Percentiles rank a stretch among this genome's conserved stretches.
These are phyloP conservation scores for Rhizopus arrhizus DNA, from an alignment of 371 early-diverging fungal species.

Conservation along the genomic window DNA sequence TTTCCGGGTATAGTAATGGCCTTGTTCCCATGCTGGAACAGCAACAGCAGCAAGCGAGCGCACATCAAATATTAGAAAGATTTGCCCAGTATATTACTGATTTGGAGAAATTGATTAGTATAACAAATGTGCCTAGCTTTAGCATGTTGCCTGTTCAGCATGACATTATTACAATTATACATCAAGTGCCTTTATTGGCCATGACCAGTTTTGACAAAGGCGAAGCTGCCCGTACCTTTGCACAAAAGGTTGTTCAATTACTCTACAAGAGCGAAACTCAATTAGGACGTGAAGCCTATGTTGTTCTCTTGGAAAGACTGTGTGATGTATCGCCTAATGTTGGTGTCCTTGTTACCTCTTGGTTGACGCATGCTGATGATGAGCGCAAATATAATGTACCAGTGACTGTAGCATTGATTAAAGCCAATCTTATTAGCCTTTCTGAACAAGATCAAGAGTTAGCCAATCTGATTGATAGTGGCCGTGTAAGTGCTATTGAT, in stretches of 20 bases:
- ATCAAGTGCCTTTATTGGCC: slow-evolving; percentile 70
- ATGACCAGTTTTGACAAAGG: slow-evolving; percentile 72
- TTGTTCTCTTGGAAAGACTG: slow-evolving; percentile 76
- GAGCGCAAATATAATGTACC: slow-evolving; percentile 90
- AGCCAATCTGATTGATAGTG: slow-evolving; percentile 76
- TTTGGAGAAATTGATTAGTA: slow-evolving; percentile 70
- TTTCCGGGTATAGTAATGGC: slow-evolving; percentile 26
- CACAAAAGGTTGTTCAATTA: slow-evolving; percentile 84
- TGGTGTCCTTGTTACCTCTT: slow-evolving; percentile 81
- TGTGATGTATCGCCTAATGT: slow-evolving; percentile 80
- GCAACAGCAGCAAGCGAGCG: slow-evolving; percentile 33
- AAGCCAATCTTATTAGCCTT: slow-evolving; percentile 72
- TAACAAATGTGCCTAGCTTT: slow-evolving; percentile 59
- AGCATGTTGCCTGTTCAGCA: slow-evolving; percentile 76
- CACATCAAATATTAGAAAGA: slow-evolving; percentile 69
- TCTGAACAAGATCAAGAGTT: slow-evolving; percentile 88
- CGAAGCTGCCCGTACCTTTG: slow-evolving; percentile 77
- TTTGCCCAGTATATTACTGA: slow-evolving; percentile 72
- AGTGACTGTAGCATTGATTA: slow-evolving; percentile 81
- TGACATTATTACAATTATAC: slow-evolving; percentile 72
- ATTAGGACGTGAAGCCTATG: slow-evolving; percentile 80
- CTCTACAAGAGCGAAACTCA: slow-evolving; percentile 78
- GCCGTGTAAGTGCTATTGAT: slow-evolving; percentile 73
- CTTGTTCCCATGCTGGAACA: slow-evolving; percentile 10
- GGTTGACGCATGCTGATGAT: slow-evolving; percentile 94